Base-by-base conservation (phyloP, 164 flowering plant genomes). In the Taxillus chinensis region DNA sequence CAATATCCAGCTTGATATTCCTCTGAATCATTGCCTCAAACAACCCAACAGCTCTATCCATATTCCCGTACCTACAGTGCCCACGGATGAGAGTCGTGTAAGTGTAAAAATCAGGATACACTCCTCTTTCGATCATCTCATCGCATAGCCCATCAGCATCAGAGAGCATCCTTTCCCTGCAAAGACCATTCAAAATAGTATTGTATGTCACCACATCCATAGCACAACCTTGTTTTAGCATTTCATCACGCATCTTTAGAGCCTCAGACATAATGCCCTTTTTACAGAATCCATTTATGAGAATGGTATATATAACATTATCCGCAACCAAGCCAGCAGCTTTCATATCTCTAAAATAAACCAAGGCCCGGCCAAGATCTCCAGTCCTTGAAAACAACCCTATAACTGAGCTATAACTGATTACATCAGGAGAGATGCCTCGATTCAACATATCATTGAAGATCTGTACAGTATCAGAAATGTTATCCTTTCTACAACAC, bases 61-160 rank as follows among this genome's bases (percentile, higher is more conserved):
- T 73, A 61, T 79, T 69, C 38, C 86, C 79, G 59, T 70, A 75
- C 79, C 83, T 86, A 70, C 92, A 85, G 58, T 81, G 79, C 5
- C 96, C 96, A 72, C 80, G 68, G 51, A 92, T 92, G 7, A 92
- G 85, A 3, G 93, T 88, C 13, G 92, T 80, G 68, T 74, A 90
- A 45, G 92, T 85, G 65, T 64, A 85, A 70, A 71, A 79, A 70
- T 90, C 92, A 61, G 97, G 98, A 72, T 59, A 73, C 1, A 88
- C 68, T 51, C 85, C 85, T 72, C 90, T 82, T 62, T 82, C 78
- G 42, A 74, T 68, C 97, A 92, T 92, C 80, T 88, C 98, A 38
- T 70, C 64, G 49, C 86, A 84, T 61, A 92, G 81, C 13, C 67
- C 65, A 64, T 84, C 78, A 14, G 93, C 96, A 45, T 90, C 97